phyloP scores from a whole-genome alignment of 2,329 filamentous ascomycete species.

The Hypoxylon sp. region DNA sequence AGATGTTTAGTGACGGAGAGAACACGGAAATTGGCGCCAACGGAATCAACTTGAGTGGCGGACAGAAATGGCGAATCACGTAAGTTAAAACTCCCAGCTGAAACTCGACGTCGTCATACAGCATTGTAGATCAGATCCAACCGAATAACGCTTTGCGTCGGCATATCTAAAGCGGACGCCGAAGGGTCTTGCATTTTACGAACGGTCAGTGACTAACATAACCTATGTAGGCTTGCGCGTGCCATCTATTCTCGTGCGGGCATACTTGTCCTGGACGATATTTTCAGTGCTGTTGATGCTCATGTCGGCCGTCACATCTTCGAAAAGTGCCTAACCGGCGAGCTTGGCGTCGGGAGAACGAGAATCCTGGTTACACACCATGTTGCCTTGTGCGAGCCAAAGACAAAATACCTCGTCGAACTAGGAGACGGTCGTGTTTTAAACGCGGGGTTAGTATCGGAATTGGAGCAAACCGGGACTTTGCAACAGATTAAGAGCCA shows the following conservation, averaged over 20 bases:
- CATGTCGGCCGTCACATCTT: conserved; percentile 86
- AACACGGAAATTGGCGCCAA: conserved; percentile 86
- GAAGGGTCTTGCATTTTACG: neutral
- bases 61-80: conserved; percentile 86
- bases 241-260: conserved; percentile 85
- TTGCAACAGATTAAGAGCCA: conserved; percentile 71
- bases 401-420: conserved; percentile 81
- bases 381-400: conserved; percentile 77
- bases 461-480: conserved; percentile 71
- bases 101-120: neutral
- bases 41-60: conserved; percentile 86
- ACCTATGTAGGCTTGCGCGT: conserved; percentile 70
- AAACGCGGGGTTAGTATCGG: conserved; percentile 74
- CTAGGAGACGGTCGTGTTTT: conserved; percentile 77
- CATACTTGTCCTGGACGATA: conserved; percentile 84
- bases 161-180: neutral
- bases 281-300: conserved; percentile 86
- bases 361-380: conserved; percentile 87
- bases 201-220: conserved; percentile 31
- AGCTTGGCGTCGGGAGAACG: conserved; percentile 78
- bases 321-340: conserved; percentile 80
- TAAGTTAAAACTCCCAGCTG: conserved; percentile 41
- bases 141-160: conserved; percentile 2
- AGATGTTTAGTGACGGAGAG: conserved; percentile 83
- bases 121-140: neutral